phyloP scores from a whole-genome alignment of 1,284 basidiomycete genomes.

The Ceratobasidium papillatum region DNA sequence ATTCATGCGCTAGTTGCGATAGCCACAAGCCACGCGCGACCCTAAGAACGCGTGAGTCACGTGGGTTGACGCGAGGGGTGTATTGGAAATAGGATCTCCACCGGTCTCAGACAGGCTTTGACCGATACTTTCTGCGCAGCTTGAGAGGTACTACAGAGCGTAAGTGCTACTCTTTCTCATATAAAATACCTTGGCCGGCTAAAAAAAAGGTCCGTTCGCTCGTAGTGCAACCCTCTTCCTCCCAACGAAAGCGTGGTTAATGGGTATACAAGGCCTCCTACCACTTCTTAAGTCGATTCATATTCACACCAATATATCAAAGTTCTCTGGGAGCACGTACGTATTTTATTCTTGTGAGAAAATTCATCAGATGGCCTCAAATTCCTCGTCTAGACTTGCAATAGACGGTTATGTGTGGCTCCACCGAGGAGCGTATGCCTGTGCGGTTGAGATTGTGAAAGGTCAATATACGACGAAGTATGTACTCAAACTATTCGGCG shows the following conservation, averaged over 20 bases:
- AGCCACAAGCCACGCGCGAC: background rate
- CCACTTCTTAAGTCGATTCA: constrained; percentile 93
- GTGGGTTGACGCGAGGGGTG: background rate
- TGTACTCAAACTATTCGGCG: background rate
- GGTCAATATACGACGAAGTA: constrained; percentile 84
- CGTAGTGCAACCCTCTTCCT: background rate
- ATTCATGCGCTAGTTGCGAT: background rate
- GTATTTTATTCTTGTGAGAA: constrained; percentile 9
- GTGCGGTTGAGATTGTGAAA: constrained; percentile 89
- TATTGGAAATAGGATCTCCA: constrained; percentile 16
- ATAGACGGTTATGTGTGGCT: constrained; percentile 97
- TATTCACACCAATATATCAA: constrained; percentile 76
- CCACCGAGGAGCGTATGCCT: constrained; percentile 92
- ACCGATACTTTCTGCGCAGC: constrained; percentile 1
- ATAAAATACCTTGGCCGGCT: background rate
- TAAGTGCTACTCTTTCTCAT: background rate
- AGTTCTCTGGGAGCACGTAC: constrained; percentile 79
- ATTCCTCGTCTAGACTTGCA: constrained; percentile 59
- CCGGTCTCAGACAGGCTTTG: background rate
- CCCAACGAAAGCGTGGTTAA: constrained; percentile 50
- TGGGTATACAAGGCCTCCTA: constrained; percentile 95
- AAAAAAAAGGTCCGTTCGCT: too few relatives aligned
- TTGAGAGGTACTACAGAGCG: background rate
- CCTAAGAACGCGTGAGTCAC: constrained; percentile 12
- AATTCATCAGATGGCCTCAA: constrained; percentile 42